Conservation (phyloP, 192 early-diverging fungal genomes). For the Coemansia sp. region DNA sequence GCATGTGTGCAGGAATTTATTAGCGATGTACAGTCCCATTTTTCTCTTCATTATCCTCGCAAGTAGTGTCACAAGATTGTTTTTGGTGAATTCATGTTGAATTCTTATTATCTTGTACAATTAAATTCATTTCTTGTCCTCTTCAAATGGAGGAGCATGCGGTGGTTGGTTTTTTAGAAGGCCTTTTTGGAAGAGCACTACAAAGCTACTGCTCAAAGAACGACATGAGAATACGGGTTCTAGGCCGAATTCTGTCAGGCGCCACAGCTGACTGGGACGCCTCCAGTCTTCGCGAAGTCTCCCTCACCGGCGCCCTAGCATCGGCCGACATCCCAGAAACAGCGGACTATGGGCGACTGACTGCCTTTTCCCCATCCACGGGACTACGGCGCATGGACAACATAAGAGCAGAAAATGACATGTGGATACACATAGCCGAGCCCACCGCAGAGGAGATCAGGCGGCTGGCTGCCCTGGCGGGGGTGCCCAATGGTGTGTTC, state of each 20-base stretch:
- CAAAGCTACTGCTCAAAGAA: too few relatives aligned
- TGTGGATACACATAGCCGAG: conserved; percentile 65
- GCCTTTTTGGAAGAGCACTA: too few relatives aligned
- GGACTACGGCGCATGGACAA: not conserved
- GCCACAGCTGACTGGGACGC: conserved; percentile 6
- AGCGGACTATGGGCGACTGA: not conserved
- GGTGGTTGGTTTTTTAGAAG: too few relatives aligned
- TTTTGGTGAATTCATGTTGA: too few relatives aligned
- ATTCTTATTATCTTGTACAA: too few relatives aligned
- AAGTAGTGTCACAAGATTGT: too few relatives aligned
- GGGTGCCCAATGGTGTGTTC: not conserved
- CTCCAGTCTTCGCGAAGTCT: conserved; percentile 9
- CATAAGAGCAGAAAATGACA: not conserved
- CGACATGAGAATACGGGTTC: too few relatives aligned
- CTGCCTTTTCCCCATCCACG: not conserved
- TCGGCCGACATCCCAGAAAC: not conserved
- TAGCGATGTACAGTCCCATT: not conserved
- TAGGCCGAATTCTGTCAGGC: too few relatives aligned
- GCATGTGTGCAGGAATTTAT: too few relatives aligned
- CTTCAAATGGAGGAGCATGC: too few relatives aligned
- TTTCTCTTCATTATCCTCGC: too few relatives aligned
- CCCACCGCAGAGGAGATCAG: conserved; percentile 64
- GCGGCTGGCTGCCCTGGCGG: conserved; percentile 52
- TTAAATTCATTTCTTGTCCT: too few relatives aligned
- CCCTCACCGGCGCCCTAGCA: conserved; percentile 6